phyloP scores from a whole-genome alignment of 192 early-diverging fungal genomes.

The Podila epicladia region DNA sequence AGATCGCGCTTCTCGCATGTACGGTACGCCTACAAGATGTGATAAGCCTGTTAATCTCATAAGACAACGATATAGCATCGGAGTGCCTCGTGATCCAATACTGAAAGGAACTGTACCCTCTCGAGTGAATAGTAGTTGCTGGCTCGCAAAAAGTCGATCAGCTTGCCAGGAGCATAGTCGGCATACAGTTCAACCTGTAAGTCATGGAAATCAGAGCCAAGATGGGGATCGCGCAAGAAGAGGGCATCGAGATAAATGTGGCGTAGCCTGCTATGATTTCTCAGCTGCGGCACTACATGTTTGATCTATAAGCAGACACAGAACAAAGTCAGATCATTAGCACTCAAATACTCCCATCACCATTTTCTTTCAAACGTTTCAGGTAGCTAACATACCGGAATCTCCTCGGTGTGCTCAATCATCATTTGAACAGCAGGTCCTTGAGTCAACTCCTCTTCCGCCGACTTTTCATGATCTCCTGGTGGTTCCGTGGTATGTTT shows the following conservation, averaged over 20 bases:
- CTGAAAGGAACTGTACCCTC: slow-evolving; percentile 50
- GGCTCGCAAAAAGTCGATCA: slow-evolving; percentile 87
- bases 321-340: background rate
- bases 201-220: slow-evolving; percentile 79
- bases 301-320: slow-evolving; percentile 50
- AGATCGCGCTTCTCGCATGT: slow-evolving; percentile 87
- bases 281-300: slow-evolving; percentile 79
- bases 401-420: slow-evolving; percentile 84
- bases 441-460: slow-evolving; percentile 52
- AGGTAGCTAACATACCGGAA: slow-evolving; percentile 65
- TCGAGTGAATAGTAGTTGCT: slow-evolving; percentile 83
- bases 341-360: background rate
- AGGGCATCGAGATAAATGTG: slow-evolving; percentile 95
- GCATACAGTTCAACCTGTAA: slow-evolving; percentile 92
- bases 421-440: slow-evolving; percentile 82
- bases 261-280: slow-evolving; percentile 64
- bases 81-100: slow-evolving; percentile 2
- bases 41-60: too few relatives aligned
- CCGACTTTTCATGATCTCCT: background rate
- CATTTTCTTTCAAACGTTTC: background rate
- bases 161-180: slow-evolving; percentile 78
- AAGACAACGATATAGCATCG: background rate
- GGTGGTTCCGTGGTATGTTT: background rate
- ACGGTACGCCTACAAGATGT: slow-evolving; percentile 69
- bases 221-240: slow-evolving; percentile 74